Conservation (phyloP, 2,329 filamentous ascomycete genomes). For the Exserohilum rostratum region DNA sequence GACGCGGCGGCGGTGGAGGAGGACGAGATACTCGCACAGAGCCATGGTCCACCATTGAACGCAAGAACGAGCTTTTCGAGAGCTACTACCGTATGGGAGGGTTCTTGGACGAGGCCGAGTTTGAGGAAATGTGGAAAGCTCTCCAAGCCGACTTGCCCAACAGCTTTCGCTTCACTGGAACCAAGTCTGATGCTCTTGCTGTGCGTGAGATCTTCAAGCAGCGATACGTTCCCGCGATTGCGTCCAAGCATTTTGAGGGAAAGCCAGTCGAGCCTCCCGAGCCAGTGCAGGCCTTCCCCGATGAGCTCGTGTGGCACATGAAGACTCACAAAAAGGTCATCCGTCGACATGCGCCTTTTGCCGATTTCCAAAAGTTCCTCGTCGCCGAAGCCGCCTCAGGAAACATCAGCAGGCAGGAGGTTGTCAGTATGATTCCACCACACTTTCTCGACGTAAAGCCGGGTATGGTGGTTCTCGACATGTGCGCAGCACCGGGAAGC, state of each 20-base stretch:
- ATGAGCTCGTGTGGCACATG: constrained; percentile 96
- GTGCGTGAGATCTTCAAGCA: constrained; percentile 88
- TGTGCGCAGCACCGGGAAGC: constrained; percentile 96
- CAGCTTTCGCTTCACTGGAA: constrained; percentile 96
- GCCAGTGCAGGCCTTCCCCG: constrained; percentile 89
- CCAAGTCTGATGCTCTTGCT: constrained; percentile 90
- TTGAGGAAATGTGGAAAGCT: constrained; percentile 80
- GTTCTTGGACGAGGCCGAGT: constrained; percentile 78
- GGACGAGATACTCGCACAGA: constrained; percentile 39
- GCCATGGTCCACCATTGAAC: constrained; percentile 64
- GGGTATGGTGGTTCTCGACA: constrained; percentile 90
- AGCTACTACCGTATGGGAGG: constrained; percentile 76
- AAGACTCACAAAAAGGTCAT: constrained; percentile 96
- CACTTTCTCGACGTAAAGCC: constrained; percentile 89
- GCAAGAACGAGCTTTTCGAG: constrained; percentile 84
- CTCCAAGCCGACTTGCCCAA: constrained; percentile 88
- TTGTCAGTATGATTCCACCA: constrained; percentile 98
- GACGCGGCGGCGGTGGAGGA: constrained; percentile 38
- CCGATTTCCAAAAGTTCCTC: constrained; percentile 95
- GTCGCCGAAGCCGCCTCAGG: constrained; percentile 96
- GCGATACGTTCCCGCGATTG: constrained; percentile 89
- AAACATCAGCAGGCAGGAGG: constrained; percentile 96
- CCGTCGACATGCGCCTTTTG: constrained; percentile 90
- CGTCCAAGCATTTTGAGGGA: constrained; percentile 82
- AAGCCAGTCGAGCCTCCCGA: constrained; percentile 79